phyloP scores from a whole-genome alignment of 75 land plant species.

The Pinus albicaulis region DNA sequence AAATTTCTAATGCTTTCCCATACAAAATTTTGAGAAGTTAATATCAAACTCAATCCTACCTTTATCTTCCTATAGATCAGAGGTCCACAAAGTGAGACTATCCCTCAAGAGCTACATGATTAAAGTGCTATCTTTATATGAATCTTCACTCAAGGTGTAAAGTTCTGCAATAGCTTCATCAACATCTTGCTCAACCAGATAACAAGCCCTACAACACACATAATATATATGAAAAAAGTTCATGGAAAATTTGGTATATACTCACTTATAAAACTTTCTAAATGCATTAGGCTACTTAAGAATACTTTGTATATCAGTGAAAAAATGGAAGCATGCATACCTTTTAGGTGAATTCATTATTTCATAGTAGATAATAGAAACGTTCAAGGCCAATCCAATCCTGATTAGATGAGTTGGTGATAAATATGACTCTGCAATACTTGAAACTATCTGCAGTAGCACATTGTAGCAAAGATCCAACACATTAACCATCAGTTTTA shows the following conservation, averaged over 20 bases:
- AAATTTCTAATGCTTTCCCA: background rate
- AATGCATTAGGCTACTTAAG: background rate
- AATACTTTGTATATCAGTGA: background rate
- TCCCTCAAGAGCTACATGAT: conserved; percentile 55
- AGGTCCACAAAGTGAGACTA: conserved; percentile 51
- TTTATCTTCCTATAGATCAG: conserved; percentile 52
- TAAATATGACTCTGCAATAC: conserved; percentile 38
- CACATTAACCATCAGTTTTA: background rate
- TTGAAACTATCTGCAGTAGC: conserved; percentile 36
- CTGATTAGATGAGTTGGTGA: conserved; percentile 53
- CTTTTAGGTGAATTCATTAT: conserved; percentile 54
- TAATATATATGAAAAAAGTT: background rate
- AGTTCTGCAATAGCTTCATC: conserved; percentile 62
- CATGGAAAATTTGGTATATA: background rate
- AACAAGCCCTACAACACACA: conserved; percentile 39
- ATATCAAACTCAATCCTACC: conserved; percentile 15
- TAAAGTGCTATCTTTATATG: conserved; percentile 56
- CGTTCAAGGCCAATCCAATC: conserved; percentile 51
- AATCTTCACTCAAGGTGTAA: conserved; percentile 55
- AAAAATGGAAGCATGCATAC: conserved; percentile 1
- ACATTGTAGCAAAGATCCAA: background rate
- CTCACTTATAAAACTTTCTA: background rate
- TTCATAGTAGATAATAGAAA: conserved; percentile 59
- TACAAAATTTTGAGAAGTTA: background rate
- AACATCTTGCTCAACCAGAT: conserved; percentile 47